A percentile compares a stretch with the other conserved stretches of the same genome.
These are phyloP conservation scores for Talaromyces sp. DNA, from an alignment of 2,329 filamentous ascomycete genomes.

Conservation along the genomic window DNA sequence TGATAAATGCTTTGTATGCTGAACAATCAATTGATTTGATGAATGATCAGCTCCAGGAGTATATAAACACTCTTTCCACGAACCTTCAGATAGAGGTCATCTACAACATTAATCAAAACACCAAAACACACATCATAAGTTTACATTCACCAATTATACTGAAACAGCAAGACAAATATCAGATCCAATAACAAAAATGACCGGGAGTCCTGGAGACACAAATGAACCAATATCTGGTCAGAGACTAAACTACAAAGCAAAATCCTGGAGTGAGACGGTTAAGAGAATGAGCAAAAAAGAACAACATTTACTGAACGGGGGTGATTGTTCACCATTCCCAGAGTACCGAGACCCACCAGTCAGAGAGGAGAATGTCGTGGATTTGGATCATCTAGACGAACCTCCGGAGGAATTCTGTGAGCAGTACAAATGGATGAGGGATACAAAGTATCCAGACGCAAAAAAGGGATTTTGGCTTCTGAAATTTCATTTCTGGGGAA, in stretches of 20 bases:
- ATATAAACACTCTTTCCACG: too few relatives aligned
- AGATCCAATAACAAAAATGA: not conserved
- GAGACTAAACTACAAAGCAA: not conserved
- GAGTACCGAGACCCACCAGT: not conserved
- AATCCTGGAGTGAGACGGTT: not conserved
- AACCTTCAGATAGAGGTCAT: too few relatives aligned
- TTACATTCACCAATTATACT: not conserved
- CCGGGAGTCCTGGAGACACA: not conserved
- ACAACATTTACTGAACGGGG: not conserved
- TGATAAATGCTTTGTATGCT: too few relatives aligned
- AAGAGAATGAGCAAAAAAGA: not conserved
- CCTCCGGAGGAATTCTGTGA: not conserved
- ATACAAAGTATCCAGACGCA: not conserved
- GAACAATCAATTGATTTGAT: too few relatives aligned
- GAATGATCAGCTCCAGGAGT: too few relatives aligned
- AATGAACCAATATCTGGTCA: not conserved
- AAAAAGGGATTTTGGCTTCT: not conserved
- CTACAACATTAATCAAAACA: too few relatives aligned
- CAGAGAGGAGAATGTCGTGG: not conserved
- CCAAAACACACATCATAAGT: not conserved
- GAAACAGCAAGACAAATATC: not conserved
- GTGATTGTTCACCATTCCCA: not conserved
- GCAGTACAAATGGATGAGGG: not conserved
- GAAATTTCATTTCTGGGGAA: constrained; percentile 8
- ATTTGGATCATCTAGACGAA: not conserved